Percentiles rank a stretch among this genome's conserved stretches.
Conservation (phyloP, 331 rosid species). For the Arachis monticola region DNA sequence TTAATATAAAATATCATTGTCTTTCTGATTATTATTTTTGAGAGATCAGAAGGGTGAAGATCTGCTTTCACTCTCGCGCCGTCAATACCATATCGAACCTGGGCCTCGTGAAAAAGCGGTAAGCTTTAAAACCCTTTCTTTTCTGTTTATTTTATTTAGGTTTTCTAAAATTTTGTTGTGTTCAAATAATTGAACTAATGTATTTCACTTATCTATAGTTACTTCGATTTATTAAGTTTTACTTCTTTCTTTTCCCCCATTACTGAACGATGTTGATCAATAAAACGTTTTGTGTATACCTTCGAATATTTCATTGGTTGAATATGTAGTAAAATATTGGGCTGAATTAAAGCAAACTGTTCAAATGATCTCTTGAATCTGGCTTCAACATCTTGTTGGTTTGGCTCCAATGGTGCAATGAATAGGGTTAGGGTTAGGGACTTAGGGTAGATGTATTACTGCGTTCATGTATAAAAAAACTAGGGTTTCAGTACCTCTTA, state of each 20-base stretch:
- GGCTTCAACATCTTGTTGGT: neutral
- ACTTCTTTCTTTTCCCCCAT: neutral
- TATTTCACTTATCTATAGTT: neutral
- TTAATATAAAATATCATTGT: too few species aligned
- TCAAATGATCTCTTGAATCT: neutral
- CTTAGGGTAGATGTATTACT: too few species aligned
- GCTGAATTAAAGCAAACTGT: slow-evolving; percentile 10
- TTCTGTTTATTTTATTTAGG: neutral
- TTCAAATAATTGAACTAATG: slow-evolving; percentile 15
- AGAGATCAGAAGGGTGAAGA: slow-evolving; percentile 48
- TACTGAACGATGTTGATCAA: neutral
- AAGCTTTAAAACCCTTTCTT: slow-evolving; percentile 32
- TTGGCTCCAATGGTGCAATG: neutral
- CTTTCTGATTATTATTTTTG: too few species aligned
- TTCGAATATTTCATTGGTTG: neutral
- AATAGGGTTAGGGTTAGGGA: neutral
- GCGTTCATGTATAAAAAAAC: too few species aligned
- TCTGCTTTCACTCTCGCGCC: slow-evolving; percentile 56
- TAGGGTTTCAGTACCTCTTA: too few species aligned
- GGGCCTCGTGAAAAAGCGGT: slow-evolving; percentile 96
- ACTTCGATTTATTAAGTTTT: neutral
- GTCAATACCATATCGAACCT: slow-evolving; percentile 72
- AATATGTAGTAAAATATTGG: slow-evolving; percentile 1
- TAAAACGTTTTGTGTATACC: neutral
- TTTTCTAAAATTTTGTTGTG: too few species aligned